Evolutionary conservation across 768 basidiomycete genomes (phyloP), one percentile per base, ranked within the genome.

Genomic region (Suillus alpinus): DNA sequence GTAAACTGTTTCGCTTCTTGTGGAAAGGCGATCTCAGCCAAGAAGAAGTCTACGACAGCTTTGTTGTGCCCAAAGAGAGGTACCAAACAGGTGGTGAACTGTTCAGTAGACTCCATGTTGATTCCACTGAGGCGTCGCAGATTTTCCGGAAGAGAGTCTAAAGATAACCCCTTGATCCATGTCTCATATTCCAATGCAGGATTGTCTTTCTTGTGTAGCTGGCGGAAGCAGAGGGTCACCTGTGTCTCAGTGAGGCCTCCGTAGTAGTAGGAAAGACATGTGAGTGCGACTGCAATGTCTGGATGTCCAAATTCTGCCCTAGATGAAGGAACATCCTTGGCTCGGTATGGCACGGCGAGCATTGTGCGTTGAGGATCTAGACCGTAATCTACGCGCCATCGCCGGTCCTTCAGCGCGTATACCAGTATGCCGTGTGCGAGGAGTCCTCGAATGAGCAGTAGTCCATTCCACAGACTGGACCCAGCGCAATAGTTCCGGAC

Each of bases 321-420:
- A 13, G 69, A 61, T 14, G 80, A 71, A 0, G 83, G 83, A 6
- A 77, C 69, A 52, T 84, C 83, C 62, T 82, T 84, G 0, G 83
- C 83, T 18, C 78, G 72, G 58, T 81, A 84, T 0, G 83, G 83
- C 0, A 84, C 82, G 0, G 83, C 82, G 1, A 84, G 73, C 63
- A 79, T 68, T 0, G 81, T 76, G 4, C 83, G 76, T 6, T 49
- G 62, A 2, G 64, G 65, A 51, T 80, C 78, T 4, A 82, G 75
- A 2, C 83, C 83, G 62, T 81, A 85, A 49, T 84, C 78, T 0
- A 84, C 83, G 34, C 83, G 66, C 81, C 81, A 84, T 12, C 81
- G 75, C 50, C 71, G 74, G 18, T 76, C 70, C 36, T 66, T 67
- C 0, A 85, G 66, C 1, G 69, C 67, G 51, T 77, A 76, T 2